Conservation (phyloP, 2,329 filamentous ascomycete species). For the Westerdykella aurantiaca region DNA sequence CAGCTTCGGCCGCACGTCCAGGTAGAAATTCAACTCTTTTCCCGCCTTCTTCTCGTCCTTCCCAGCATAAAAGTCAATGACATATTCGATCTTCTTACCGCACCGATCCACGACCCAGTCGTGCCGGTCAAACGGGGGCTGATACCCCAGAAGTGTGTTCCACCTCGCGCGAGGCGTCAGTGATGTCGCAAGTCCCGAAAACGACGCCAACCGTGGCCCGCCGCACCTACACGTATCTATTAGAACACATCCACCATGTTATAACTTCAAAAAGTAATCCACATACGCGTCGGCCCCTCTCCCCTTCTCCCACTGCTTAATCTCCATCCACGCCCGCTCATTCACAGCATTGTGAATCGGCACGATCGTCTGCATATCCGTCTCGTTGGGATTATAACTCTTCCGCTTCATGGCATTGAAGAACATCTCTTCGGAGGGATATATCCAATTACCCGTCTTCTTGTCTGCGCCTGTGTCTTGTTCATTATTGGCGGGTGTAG, state of each 20-base stretch:
- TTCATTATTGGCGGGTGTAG: slow-evolving; percentile 65
- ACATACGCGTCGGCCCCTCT: slow-evolving; percentile 52
- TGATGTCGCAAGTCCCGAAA: slow-evolving; percentile 59
- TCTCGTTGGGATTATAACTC: slow-evolving; percentile 62
- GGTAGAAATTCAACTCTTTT: slow-evolving; percentile 55
- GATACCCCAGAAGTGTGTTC: slow-evolving; percentile 82
- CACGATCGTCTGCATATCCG: slow-evolving; percentile 86
- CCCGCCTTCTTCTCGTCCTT: slow-evolving; percentile 42
- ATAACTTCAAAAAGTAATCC: background rate
- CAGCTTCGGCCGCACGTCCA: slow-evolving; percentile 61
- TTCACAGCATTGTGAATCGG: slow-evolving; percentile 99
- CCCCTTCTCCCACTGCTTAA: slow-evolving; percentile 78
- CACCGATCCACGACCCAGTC: slow-evolving; percentile 97
- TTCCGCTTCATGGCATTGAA: slow-evolving; percentile 96
- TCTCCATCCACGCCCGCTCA: slow-evolving; percentile 90
- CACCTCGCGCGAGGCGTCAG: slow-evolving; percentile 78
- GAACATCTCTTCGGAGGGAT: slow-evolving; percentile 95
- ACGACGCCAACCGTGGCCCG: slow-evolving; percentile 77
- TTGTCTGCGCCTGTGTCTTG: slow-evolving; percentile 61
- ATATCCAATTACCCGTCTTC: slow-evolving; percentile 84
- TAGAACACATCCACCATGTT: background rate
- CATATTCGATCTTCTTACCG: slow-evolving; percentile 78
- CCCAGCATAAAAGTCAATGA: slow-evolving; percentile 96
- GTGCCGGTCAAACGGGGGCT: slow-evolving; percentile 87
- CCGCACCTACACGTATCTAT: slow-evolving; percentile 48